These are phyloP conservation scores for Medicago lupulina DNA, from an alignment of 306 rosid genomes.

Conservation along the genomic window DNA sequence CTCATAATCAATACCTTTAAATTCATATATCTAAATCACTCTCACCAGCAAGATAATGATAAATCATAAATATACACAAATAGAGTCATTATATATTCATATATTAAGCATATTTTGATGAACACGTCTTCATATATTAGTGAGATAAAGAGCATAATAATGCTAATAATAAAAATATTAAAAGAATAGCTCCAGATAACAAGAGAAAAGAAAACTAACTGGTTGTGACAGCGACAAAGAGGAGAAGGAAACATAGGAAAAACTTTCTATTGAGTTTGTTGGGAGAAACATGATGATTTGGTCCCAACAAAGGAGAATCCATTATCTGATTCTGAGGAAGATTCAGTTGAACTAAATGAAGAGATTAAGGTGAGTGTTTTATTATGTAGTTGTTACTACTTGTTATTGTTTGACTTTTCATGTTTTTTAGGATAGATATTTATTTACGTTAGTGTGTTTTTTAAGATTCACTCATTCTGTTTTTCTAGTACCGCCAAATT, in stretches of 20 bases:
- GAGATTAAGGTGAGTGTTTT: background rate
- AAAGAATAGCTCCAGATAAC: background rate
- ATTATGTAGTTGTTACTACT: too few species aligned
- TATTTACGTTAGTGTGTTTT: background rate
- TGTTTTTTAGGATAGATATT: background rate
- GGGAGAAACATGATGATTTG: background rate
- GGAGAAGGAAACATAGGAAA: background rate
- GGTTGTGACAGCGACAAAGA: background rate
- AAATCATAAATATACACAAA: background rate
- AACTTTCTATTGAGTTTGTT: background rate
- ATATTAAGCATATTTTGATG: too few species aligned
- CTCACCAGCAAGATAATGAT: background rate
- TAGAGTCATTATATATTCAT: background rate
- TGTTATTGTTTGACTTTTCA: too few species aligned
- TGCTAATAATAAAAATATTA: background rate
- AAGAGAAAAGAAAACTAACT: conserved; percentile 22
- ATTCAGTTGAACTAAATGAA: background rate
- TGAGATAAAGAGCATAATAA: background rate
- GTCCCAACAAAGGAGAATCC: conserved; percentile 19
- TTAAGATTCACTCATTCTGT: background rate
- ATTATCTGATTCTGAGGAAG: background rate
- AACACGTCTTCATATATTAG: background rate
- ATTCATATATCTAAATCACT: background rate
- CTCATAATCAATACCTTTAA: background rate
- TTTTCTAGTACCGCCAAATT: background rate